These are phyloP conservation scores for Xerocomellus amylosporus DNA, from an alignment of 768 basidiomycete species.

Conservation along the genomic window DNA sequence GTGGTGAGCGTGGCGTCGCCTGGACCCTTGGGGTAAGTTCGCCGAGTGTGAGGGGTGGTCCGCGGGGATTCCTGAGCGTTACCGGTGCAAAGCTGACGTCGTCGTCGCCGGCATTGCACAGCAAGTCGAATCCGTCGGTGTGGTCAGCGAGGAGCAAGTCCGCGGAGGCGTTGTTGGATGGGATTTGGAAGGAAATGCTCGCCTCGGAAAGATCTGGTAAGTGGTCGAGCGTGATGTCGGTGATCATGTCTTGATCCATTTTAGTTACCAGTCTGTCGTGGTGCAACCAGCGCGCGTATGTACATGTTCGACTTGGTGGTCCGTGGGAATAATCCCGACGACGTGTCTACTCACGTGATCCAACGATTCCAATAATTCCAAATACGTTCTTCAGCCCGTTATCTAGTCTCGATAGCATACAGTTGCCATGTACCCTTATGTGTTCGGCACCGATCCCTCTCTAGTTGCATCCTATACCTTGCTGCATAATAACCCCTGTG, in stretches of 20 bases:
- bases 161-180: conserved; percentile 34
- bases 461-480: too few species aligned
- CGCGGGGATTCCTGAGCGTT: conserved; percentile 24
- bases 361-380: neutral
- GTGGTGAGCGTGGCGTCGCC: neutral
- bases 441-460: too few species aligned
- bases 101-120: conserved; percentile 29
- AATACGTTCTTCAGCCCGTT: neutral
- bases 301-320: conserved; percentile 9
- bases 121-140: conserved; percentile 38
- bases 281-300: neutral
- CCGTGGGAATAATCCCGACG: conserved; percentile 28
- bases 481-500: too few species aligned
- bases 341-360: conserved; percentile 30
- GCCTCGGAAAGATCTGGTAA: conserved; percentile 51
- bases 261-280: neutral
- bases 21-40: conserved; percentile 42
- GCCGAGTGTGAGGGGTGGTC: conserved; percentile 35
- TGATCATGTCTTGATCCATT: conserved; percentile 26
- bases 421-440: too few species aligned
- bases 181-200: conserved; percentile 48
- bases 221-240: conserved; percentile 50
- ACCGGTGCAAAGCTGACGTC: conserved; percentile 40
- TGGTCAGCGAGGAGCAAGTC: conserved; percentile 42
- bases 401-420: too few species aligned